Conservation (phyloP, 106 monocot species). For the Phalaenopsis equestris region DNA sequence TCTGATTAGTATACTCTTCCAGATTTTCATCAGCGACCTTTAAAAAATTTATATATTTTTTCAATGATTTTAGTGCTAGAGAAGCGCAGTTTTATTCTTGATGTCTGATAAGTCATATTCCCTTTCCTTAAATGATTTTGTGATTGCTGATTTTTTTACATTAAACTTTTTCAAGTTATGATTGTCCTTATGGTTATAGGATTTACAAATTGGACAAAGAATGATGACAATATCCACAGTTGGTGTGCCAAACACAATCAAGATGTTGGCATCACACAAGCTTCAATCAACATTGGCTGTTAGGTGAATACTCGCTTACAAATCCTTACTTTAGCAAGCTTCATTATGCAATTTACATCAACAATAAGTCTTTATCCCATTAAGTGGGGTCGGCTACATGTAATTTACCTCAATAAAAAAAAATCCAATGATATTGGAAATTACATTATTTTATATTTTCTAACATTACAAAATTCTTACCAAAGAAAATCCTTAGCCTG, state of each 20-base stretch:
- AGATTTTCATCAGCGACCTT: background rate
- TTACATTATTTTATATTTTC: background rate
- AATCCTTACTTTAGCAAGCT: background rate
- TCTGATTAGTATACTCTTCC: background rate
- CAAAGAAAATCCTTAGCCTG: background rate
- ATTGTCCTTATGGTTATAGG: constrained; percentile 28
- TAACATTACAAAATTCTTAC: background rate
- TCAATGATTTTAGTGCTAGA: background rate
- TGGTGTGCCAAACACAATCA: constrained; percentile 93
- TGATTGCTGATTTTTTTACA: background rate
- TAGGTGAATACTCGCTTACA: constrained; percentile 33
- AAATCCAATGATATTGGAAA: background rate
- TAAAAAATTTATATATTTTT: background rate
- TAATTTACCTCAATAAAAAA: too few relatives aligned
- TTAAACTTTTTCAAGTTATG: background rate
- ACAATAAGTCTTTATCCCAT: background rate
- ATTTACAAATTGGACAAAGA: constrained; percentile 88
- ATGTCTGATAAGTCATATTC: background rate
- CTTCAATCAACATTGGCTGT: constrained; percentile 95
- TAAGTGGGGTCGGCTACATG: background rate
- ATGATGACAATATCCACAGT: constrained; percentile 99
- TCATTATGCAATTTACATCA: background rate
- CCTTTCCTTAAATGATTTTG: background rate
- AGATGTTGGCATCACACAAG: constrained; percentile 84
- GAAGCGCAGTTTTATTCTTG: too few relatives aligned